phyloP scores from a whole-genome alignment of 768 basidiomycete species.

The Mycena metata region DNA sequence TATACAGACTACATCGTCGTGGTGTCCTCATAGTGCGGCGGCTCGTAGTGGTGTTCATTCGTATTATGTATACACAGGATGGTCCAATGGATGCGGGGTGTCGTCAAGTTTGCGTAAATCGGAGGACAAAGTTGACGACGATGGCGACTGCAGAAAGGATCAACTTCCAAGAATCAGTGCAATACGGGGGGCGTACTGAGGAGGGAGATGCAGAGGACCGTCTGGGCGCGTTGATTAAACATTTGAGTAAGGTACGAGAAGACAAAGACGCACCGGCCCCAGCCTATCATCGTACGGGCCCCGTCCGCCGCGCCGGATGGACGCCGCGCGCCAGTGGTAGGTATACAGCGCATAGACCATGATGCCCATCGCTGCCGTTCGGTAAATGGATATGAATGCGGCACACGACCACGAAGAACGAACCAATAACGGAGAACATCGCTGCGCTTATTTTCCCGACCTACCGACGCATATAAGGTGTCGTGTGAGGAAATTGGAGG shows the following conservation, averaged over 20 bases:
- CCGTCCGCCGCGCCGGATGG: slow-evolving; percentile 90
- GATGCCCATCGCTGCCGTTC: slow-evolving; percentile 85
- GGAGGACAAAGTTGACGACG: slow-evolving; percentile 86
- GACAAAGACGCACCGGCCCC: slow-evolving; percentile 81
- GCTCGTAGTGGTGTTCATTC: too few relatives aligned
- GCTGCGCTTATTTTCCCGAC: slow-evolving; percentile 96
- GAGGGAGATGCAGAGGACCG: slow-evolving; percentile 85
- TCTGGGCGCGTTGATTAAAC: slow-evolving; percentile 59
- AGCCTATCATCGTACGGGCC: slow-evolving; percentile 97
- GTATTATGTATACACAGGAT: background rate
- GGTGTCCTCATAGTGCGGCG: background rate
- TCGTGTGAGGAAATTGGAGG: too few relatives aligned
- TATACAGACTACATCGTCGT: too few relatives aligned
- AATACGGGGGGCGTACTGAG: slow-evolving; percentile 64
- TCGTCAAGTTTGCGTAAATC: slow-evolving; percentile 63
- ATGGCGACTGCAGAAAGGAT: slow-evolving; percentile 72
- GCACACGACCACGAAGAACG: slow-evolving; percentile 37
- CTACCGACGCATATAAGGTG: slow-evolving; percentile 56
- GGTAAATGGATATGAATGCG: background rate
- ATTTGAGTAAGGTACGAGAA: slow-evolving; percentile 28
- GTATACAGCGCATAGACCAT: slow-evolving; percentile 97
- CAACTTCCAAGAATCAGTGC: slow-evolving; percentile 8
- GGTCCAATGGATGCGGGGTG: background rate
- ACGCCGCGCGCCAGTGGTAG: slow-evolving; percentile 96
- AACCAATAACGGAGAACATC: slow-evolving; percentile 96